Evolutionary conservation across 768 basidiomycete species (phyloP), one percentile per base, ranked within the genome.

Genomic region (Holtermanniella nyarrowii): DNA sequence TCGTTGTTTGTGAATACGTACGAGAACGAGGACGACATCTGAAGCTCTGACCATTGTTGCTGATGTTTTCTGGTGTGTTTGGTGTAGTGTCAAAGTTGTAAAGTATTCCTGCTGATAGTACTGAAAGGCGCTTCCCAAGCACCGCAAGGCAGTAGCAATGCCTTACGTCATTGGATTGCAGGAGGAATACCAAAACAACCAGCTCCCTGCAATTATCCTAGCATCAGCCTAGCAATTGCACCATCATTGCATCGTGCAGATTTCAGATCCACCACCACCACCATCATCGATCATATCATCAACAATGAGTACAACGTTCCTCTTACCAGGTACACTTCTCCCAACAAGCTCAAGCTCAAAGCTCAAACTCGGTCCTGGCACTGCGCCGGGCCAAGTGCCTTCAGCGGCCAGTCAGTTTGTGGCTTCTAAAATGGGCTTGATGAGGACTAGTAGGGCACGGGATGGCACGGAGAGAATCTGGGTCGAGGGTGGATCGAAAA

Each of bases 401-500:
- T 14, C n/a, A 31, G 47, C 22, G 13, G 16, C 47, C 16, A 48
- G n/a, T 12, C 47, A 2, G 5, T 49, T n/a, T 54, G 53, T 66
- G n/a, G 59, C 68, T 1, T 59, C 58, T 3, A 61, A 58, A 42
- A 43, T 63, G 31, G 66, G 69, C 0, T 16, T 63, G 42, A 43
- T 68, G 22, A 40, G 53, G 10, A 59, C 54, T 26, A 39, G 50
- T 4, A 64, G 65, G 47, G 56, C 60, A 20, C 55, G 60, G 45
- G 61, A 63, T 24, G 62, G 83, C 66, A 76, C 79, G 48, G 83
- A 80, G 60, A 82, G 80, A 68, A 85, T 85, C 79, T 96, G 88
- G 88, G 77, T 96, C 7, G 91, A 97, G 60, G 78, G 79, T 52
- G 87, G 86, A 64, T 81, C 85, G 39, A 78, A 82, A 64, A 82